Percentiles rank a stretch among this genome's conserved stretches.
phyloP scores from a whole-genome alignment of 2,329 filamentous ascomycete genomes.

The Allantophomopsis lycopodina region DNA sequence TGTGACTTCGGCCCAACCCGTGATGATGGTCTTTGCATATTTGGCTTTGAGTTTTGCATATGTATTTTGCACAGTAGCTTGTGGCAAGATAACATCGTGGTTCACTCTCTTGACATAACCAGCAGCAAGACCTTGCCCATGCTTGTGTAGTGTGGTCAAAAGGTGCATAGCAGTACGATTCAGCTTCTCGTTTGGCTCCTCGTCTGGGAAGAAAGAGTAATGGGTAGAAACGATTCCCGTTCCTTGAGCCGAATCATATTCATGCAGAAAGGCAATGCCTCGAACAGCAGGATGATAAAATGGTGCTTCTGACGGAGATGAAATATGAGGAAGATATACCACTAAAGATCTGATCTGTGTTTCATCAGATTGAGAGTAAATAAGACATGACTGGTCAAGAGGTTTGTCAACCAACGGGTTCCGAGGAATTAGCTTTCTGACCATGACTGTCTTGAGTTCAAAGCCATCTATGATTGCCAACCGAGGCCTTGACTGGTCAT shows the following conservation, averaged over 20 bases:
- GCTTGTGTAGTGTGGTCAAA: slow-evolving; percentile 56
- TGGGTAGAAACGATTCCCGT: slow-evolving; percentile 43
- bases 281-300: slow-evolving; percentile 78
- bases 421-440: slow-evolving; percentile 68
- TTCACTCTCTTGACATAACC: slow-evolving; percentile 73
- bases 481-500: slow-evolving; percentile 17
- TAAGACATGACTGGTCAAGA: slow-evolving; percentile 71
- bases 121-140: slow-evolving; percentile 47
- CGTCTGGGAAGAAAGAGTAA: slow-evolving; percentile 36
- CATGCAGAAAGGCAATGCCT: slow-evolving; percentile 64
- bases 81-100: slow-evolving; percentile 70
- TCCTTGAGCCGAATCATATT: slow-evolving; percentile 31
- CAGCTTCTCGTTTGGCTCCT: slow-evolving; percentile 30
- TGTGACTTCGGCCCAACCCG: slow-evolving; percentile 74
- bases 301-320: slow-evolving; percentile 49
- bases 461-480: slow-evolving; percentile 32
- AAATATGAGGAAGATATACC: slow-evolving; percentile 65
- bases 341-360: slow-evolving; percentile 37
- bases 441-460: slow-evolving; percentile 45
- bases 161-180: slow-evolving; percentile 56
- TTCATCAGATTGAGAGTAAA: slow-evolving; percentile 33
- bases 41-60: slow-evolving; percentile 69
- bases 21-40: slow-evolving; percentile 59
- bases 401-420: slow-evolving; percentile 64
- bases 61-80: slow-evolving; percentile 65